A percentile compares a stretch with the other conserved stretches of the same genome.
Evolutionary conservation across 2,329 filamentous ascomycete species (phyloP).

Genomic region (Pyricularia sp.): DNA sequence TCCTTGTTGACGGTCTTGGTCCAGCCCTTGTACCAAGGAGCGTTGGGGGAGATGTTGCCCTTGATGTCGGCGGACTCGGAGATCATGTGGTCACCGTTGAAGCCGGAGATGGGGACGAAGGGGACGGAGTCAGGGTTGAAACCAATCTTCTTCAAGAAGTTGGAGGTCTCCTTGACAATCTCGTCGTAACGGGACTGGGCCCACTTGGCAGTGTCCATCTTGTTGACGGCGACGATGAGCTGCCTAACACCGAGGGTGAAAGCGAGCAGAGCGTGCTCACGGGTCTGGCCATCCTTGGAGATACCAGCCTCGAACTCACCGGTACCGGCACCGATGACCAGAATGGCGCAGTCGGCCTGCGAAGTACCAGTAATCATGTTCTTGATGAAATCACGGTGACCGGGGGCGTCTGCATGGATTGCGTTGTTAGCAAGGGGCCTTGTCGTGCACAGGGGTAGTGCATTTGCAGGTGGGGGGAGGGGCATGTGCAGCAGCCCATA

Average conservation of each 20-base stretch:
- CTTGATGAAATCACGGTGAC: slow-evolving; percentile 99
- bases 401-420: slow-evolving; percentile 70
- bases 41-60: slow-evolving; percentile 60
- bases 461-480: slow-evolving; percentile 1
- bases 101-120: slow-evolving; percentile 99
- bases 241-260: slow-evolving; percentile 99
- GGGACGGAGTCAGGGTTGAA: slow-evolving; percentile 99
- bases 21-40: slow-evolving; percentile 99
- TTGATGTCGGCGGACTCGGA: slow-evolving; percentile 27
- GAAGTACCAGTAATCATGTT: slow-evolving; percentile 99
- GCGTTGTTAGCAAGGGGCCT: background rate
- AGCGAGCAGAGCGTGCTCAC: slow-evolving; percentile 99
- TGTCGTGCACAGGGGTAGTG: background rate
- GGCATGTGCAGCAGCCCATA: slow-evolving; percentile 4
- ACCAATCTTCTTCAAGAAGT: slow-evolving; percentile 99
- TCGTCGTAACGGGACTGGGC: slow-evolving; percentile 92
- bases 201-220: slow-evolving; percentile 99
- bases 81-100: slow-evolving; percentile 99
- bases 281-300: slow-evolving; percentile 99
- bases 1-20: slow-evolving; percentile 88
- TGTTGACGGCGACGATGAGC: slow-evolving; percentile 99
- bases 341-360: slow-evolving; percentile 98
- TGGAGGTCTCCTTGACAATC: slow-evolving; percentile 99
- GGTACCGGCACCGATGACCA: slow-evolving; percentile 99
- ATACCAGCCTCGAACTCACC: slow-evolving; percentile 99